Conservation (phyloP, 2,329 filamentous ascomycete genomes). For the Fusarium haematococcum region DNA sequence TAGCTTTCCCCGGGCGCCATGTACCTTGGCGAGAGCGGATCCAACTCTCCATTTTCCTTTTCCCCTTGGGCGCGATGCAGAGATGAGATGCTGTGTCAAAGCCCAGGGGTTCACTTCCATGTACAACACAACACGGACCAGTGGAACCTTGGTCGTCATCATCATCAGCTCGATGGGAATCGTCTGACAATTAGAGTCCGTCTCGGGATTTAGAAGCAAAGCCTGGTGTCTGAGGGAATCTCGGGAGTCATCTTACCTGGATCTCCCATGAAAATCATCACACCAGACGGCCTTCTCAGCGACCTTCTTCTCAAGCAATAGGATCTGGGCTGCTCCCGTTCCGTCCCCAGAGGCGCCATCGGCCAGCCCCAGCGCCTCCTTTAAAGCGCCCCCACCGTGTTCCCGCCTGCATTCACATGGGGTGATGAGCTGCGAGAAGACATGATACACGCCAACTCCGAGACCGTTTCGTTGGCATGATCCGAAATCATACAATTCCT, state of each 20-base stretch:
- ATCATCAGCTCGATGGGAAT: not conserved
- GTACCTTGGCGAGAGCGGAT: conserved; percentile 13
- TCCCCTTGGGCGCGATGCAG: conserved; percentile 12
- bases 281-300: conserved; percentile 25
- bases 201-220: not conserved
- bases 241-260: not conserved
- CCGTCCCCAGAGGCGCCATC: conserved; percentile 17
- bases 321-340: conserved; percentile 27
- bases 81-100: conserved; percentile 19
- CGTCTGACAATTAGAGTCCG: not conserved
- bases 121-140: conserved; percentile 11
- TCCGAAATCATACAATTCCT: conserved; percentile 33
- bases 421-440: conserved; percentile 27
- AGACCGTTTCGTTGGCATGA: conserved; percentile 30
- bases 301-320: conserved; percentile 12
- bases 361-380: conserved; percentile 25
- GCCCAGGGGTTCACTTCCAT: conserved; percentile 14
- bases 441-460: conserved; percentile 20
- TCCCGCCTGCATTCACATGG: conserved; percentile 33
- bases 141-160: conserved; percentile 18
- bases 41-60: conserved; percentile 7
- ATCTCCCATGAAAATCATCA: not conserved
- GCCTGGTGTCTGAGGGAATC: not conserved
- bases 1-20: conserved; percentile 5
- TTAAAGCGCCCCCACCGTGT: conserved; percentile 17